Base-by-base conservation (phyloP, 23 red algal species). In the Gracilaria vermiculophylla region DNA sequence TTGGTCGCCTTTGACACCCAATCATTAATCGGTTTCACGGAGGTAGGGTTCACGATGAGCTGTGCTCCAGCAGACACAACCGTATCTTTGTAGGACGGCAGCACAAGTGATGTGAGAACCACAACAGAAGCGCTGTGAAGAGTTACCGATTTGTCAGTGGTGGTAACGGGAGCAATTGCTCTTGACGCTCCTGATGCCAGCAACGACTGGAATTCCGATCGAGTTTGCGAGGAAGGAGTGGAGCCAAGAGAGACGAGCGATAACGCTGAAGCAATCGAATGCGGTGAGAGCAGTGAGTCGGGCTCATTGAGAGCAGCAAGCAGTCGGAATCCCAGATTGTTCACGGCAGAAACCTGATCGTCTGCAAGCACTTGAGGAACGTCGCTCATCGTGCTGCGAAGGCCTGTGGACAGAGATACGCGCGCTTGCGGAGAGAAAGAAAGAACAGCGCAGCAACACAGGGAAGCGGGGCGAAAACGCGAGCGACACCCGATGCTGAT, bases 211-310 rank as follows among this genome's bases (percentile, higher is more conserved):
- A 78, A 78, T 25, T 78, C 44, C 25, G 45, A 56, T 56, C 52
- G 45, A 20, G 44, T 52, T 56, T 35, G 14, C 12, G 73, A 78
- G 0, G 45, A 54, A 17, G 73, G 56, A 12, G 80, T 45, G 34
- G 80, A 42, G 6, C 80, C 80, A 1, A 69, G 31, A 14, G 80
- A 55, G 21, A 71, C 80, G 35, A 85, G 57, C 17, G 80, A 64
- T 33, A 85, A 33, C 41, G 80, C 61, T 10, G 80, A 67, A 29
- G 64, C 80, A 3, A 85, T 70, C 11, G 80, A 85, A 29, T 51
- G 23, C 31, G 80, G 80, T 40, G 80, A 85, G 16, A 85, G 17
- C 2, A 85, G 43, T 24, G 58, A 55, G 71, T 85, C 80, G 16
- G 64, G 33, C 3, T 70, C 64, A 34, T 70, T 39, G 13, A 70